These are phyloP conservation scores for Coemansia sp. DNA, from an alignment of 192 early-diverging fungal genomes.

Conservation along the genomic window DNA sequence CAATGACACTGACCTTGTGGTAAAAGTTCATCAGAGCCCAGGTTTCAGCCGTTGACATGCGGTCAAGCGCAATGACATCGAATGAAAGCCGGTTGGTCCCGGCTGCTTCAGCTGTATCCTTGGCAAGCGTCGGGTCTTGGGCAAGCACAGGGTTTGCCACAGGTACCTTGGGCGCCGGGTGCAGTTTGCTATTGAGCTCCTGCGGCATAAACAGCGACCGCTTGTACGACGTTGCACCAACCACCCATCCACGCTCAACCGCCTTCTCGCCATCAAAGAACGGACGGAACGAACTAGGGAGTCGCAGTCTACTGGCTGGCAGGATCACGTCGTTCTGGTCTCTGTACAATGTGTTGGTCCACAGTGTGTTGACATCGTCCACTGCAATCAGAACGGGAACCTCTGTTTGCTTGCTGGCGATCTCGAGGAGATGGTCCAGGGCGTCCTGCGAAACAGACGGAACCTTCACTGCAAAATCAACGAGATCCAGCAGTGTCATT, in stretches of 20 bases:
- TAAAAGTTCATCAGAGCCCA: conserved; percentile 48
- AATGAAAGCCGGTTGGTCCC: conserved; percentile 19
- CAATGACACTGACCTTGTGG: conserved; percentile 25
- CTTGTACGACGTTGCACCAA: conserved; percentile 41
- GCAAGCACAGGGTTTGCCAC: conserved; percentile 40
- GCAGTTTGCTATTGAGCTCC: conserved; percentile 28
- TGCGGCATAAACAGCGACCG: conserved; percentile 38
- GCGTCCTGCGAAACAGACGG: conserved; percentile 39
- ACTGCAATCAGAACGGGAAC: conserved; percentile 49
- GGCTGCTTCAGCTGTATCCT: background rate
- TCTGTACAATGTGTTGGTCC: conserved; percentile 33
- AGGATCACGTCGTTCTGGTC: conserved; percentile 40
- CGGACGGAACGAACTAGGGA: conserved; percentile 34
- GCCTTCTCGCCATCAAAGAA: conserved; percentile 37
- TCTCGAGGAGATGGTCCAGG: conserved; percentile 34
- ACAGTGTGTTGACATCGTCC: conserved; percentile 52
- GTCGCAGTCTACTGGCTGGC: conserved; percentile 36
- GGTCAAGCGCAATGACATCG: conserved; percentile 21
- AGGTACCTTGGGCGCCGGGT: conserved; percentile 25
- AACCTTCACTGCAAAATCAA: conserved; percentile 27
- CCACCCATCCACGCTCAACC: conserved; percentile 37
- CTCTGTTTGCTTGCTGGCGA: conserved; percentile 37
- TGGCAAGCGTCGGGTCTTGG: conserved; percentile 1
- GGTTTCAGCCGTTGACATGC: conserved; percentile 33
- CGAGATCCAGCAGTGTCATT: conserved; percentile 37